Conservation (phyloP, 768 basidiomycete species). For the Serendipita sp. region DNA sequence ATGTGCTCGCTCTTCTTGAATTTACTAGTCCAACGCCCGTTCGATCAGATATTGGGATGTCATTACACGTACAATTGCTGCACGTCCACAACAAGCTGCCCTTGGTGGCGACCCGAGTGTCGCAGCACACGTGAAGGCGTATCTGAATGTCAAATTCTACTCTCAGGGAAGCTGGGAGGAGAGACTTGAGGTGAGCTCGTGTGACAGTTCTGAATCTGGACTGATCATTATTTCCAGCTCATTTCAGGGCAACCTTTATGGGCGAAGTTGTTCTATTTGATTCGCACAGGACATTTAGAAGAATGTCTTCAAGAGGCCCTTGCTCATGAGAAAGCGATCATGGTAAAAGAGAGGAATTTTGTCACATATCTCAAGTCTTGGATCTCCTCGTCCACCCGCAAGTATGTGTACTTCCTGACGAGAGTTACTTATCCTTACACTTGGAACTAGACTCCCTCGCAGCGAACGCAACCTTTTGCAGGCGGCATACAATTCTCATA, state of each 20-base stretch:
- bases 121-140: conserved; percentile 79
- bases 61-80: conserved; percentile 66
- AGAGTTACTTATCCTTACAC: background rate
- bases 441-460: conserved; percentile 41
- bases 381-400: conserved; percentile 65
- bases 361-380: conserved; percentile 68
- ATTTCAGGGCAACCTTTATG: conserved; percentile 80
- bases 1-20: conserved; percentile 12
- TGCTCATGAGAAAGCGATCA: conserved; percentile 51
- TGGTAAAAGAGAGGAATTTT: conserved; percentile 69
- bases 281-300: conserved; percentile 66
- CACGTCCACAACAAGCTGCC: conserved; percentile 66
- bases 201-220: background rate
- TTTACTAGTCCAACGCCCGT: background rate
- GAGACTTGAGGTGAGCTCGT: conserved; percentile 52
- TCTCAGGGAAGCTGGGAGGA: conserved; percentile 72
- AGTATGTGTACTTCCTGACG: conserved; percentile 28
- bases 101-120: conserved; percentile 87
- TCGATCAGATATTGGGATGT: conserved; percentile 46
- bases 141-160: conserved; percentile 66
- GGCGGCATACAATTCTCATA: conserved; percentile 67
- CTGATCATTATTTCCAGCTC: conserved; percentile 30
- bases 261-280: conserved; percentile 86
- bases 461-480: conserved; percentile 67
- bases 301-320: conserved; percentile 71